These are phyloP conservation scores for Globisporangium irregulare DNA, from an alignment of 352 stramenopile species.

Conservation along the genomic window DNA sequence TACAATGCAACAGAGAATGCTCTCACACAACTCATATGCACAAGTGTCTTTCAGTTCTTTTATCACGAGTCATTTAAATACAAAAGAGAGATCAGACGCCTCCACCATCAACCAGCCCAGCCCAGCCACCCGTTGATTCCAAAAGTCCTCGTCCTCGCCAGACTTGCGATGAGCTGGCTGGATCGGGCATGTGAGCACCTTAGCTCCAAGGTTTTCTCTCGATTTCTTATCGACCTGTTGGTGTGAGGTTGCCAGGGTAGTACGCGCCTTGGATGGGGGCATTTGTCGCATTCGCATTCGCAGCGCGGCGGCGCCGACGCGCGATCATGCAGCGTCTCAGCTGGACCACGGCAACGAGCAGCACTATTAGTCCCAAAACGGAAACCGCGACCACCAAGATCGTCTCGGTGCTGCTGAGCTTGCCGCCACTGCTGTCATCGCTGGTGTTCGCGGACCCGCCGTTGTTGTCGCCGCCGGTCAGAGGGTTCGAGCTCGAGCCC, in stretches of 20 bases:
- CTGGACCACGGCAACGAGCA: constrained; percentile 26
- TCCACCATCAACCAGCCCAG: no score
- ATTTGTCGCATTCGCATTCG: background rate
- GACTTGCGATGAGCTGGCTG: background rate
- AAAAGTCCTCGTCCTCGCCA: no score
- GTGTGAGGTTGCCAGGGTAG: constrained; percentile 18
- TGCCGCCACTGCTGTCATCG: background rate
- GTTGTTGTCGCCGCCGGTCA: background rate
- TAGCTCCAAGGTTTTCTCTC: background rate
- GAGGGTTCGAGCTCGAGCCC: background rate
- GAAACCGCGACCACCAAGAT: background rate
- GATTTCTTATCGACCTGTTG: background rate
- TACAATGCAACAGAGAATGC: background rate
- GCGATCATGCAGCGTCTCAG: constrained; percentile 8
- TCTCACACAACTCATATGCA: background rate
- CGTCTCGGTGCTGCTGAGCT: constrained; percentile 8
- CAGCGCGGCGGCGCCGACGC: background rate
- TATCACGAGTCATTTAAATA: background rate
- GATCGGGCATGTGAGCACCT: background rate
- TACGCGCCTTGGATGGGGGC: background rate
- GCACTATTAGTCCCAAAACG: constrained; percentile 6
- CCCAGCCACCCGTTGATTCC: no score
- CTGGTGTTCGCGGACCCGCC: constrained; percentile 4
- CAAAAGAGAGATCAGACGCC: background rate
- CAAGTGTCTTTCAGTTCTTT: background rate